Evolutionary conservation across 805 yeast species (phyloP), one percentile per base, ranked within the genome.

Genomic region (Blastobotrys americana): DNA sequence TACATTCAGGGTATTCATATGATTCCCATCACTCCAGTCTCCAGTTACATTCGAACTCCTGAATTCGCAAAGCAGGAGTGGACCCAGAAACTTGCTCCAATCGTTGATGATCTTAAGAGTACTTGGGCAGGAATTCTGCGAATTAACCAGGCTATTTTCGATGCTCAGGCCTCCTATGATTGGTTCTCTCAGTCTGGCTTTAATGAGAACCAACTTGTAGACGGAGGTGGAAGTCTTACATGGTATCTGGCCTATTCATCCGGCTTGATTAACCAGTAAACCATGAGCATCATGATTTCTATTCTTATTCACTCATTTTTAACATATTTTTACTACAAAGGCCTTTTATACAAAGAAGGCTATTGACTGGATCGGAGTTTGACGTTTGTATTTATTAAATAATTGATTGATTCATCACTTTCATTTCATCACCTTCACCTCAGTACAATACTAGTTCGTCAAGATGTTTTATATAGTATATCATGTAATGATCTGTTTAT

Each of bases 161-260:
- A 88, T 57, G 89, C 96, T 1, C 53, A 60, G 28, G 45, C 72
- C 1, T 71, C 94, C 0, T 86, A 78, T 58, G 52, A 65, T 2
- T 87, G 76, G 64, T 86, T 85, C 59, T 59, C 80, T 1, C 58
- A 74, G 27, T 53, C 67, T 4, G 67, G 65, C 44, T 88, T 85
- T 72, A 58, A 68, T 37, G 16, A 15, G 20, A 65, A 67, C n/a
- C 55, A 61, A 3, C 73, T 72, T 51, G 74, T 89, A 39, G 97
- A 89, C 56, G 76, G 77, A 46, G 97, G 97, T 2, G 90, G 87
- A 72, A 80, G 90, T 21, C 67, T 80, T 50, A 82, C 96, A 0
- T 88, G 96, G 95, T 80, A 89, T 9, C 68, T 88, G 50, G 79
- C 95, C 0, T 84, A 76, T 52, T 71, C 85, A 38, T 95, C 67